Evolutionary conservation across 2,329 filamentous ascomycete species (phyloP).

Genomic region (Endoconidiophora polonica): DNA sequence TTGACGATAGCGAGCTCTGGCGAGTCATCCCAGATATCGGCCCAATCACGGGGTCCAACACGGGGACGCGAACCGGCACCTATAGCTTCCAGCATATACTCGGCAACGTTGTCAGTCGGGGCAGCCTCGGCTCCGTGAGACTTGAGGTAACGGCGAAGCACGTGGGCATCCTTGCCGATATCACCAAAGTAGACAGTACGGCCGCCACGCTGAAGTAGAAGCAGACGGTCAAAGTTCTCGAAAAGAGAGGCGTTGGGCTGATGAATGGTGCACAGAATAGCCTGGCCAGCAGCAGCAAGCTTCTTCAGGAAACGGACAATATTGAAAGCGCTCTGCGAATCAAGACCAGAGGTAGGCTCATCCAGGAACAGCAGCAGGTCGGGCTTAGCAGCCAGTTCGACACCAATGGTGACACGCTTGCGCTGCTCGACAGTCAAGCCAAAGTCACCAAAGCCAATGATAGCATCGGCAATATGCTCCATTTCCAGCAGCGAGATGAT

Average conservation of each 20-base stretch:
- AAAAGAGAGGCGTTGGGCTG: slow-evolving; percentile 78
- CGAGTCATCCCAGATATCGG: slow-evolving; percentile 60
- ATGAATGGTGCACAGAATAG: slow-evolving; percentile 81
- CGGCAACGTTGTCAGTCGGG: slow-evolving; percentile 41
- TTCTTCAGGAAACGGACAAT: slow-evolving; percentile 54
- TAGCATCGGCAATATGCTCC: slow-evolving; percentile 40
- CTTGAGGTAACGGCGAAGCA: slow-evolving; percentile 48
- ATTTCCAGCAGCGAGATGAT: slow-evolving; percentile 43
- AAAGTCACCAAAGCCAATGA: slow-evolving; percentile 45
- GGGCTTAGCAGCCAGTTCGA: slow-evolving; percentile 73
- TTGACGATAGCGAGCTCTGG: slow-evolving; percentile 53
- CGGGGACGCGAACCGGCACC: slow-evolving; percentile 58
- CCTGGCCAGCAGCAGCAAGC: slow-evolving; percentile 62
- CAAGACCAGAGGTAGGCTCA: slow-evolving; percentile 61
- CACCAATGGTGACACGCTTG: slow-evolving; percentile 76
- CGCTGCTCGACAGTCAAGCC: slow-evolving; percentile 51
- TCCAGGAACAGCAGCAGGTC: slow-evolving; percentile 63
- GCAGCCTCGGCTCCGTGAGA: slow-evolving; percentile 42
- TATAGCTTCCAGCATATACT: slow-evolving; percentile 78
- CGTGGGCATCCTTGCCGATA: slow-evolving; percentile 56
- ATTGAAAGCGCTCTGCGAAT: slow-evolving; percentile 52
- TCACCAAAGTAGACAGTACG: slow-evolving; percentile 76
- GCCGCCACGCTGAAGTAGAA: slow-evolving; percentile 63
- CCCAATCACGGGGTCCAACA: slow-evolving; percentile 62
- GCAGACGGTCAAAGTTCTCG: slow-evolving; percentile 70